phyloP scores from a whole-genome alignment of 805 yeast genomes.

The Phaffomyces thermotolerans region DNA sequence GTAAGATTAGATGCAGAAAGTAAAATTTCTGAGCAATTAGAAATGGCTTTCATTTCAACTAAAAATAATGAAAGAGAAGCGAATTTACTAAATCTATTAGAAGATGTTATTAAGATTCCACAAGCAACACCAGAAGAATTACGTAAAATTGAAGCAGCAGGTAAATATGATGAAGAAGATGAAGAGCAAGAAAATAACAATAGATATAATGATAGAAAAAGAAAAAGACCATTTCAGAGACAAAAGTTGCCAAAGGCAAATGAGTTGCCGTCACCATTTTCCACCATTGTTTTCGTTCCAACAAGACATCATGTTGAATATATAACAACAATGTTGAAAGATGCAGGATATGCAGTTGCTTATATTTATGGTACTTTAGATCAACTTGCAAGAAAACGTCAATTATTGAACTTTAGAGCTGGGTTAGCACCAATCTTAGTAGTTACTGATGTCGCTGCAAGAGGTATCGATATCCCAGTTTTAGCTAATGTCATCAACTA shows the following conservation, averaged over 20 bases:
- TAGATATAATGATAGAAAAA: slow-evolving; percentile 6
- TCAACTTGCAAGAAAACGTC: slow-evolving; percentile 90
- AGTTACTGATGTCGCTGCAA: slow-evolving; percentile 97
- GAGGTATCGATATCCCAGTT: slow-evolving; percentile 98
- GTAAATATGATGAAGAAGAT: slow-evolving; percentile 36
- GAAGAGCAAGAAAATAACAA: slow-evolving; percentile 36
- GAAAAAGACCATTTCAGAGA: slow-evolving; percentile 35
- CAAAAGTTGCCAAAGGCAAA: slow-evolving; percentile 70
- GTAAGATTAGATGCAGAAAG: slow-evolving; percentile 91
- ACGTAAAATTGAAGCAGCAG: slow-evolving; percentile 41
- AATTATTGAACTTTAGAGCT: slow-evolving; percentile 72
- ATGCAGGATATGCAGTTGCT: slow-evolving; percentile 80
- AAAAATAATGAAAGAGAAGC: slow-evolving; percentile 89
- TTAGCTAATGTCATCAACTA: slow-evolving; percentile 91
- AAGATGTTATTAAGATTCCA: slow-evolving; percentile 81
- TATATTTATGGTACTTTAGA: slow-evolving; percentile 92
- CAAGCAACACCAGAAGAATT: slow-evolving; percentile 65
- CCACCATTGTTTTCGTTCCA: slow-evolving; percentile 93
- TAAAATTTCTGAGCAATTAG: slow-evolving; percentile 82
- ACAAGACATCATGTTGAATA: slow-evolving; percentile 98
- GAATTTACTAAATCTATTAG: slow-evolving; percentile 65
- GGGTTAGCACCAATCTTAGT: slow-evolving; percentile 84
- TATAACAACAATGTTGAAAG: slow-evolving; percentile 58
- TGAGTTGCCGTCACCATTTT: slow-evolving; percentile 73
- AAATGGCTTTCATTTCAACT: slow-evolving; percentile 78